phyloP scores from a whole-genome alignment of 148 eudicot genomes.

The Camellia sinensis region DNA sequence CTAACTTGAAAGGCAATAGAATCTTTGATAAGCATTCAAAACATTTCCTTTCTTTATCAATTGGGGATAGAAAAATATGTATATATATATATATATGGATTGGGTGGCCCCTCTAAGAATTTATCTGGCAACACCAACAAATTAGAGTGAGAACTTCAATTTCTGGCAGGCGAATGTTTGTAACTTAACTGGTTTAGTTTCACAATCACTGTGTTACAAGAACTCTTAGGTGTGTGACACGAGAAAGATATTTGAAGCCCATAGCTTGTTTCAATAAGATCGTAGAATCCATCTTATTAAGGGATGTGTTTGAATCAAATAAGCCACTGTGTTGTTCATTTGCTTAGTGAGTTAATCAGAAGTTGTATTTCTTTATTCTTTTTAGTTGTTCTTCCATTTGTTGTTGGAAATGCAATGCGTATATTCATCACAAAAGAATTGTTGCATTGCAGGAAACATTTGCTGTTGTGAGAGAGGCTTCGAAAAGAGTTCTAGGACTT shows the following conservation, averaged over 20 bases:
- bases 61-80: not conserved
- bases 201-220: not conserved
- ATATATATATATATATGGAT: not conserved
- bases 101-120: not conserved
- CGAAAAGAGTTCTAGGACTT: constrained; percentile 89
- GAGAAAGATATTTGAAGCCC: not conserved
- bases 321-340: not conserved
- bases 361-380: not conserved
- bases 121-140: not conserved
- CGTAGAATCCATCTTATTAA: not conserved
- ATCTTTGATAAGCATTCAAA: not conserved
- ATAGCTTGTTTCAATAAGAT: not conserved
- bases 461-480: constrained; percentile 95
- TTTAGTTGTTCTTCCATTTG: not conserved
- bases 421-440: constrained; percentile 5
- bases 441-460: constrained; percentile 70
- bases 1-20: not conserved
- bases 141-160: not conserved
- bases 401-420: not conserved
- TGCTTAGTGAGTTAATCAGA: not conserved
- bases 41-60: not conserved
- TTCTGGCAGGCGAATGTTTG: not conserved
- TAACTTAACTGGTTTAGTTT: not conserved
- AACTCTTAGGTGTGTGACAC: not conserved
- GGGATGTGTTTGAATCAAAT: not conserved